Evolutionary conservation across 768 basidiomycete species (phyloP).

Genomic region (Trametes sanguinea): DNA sequence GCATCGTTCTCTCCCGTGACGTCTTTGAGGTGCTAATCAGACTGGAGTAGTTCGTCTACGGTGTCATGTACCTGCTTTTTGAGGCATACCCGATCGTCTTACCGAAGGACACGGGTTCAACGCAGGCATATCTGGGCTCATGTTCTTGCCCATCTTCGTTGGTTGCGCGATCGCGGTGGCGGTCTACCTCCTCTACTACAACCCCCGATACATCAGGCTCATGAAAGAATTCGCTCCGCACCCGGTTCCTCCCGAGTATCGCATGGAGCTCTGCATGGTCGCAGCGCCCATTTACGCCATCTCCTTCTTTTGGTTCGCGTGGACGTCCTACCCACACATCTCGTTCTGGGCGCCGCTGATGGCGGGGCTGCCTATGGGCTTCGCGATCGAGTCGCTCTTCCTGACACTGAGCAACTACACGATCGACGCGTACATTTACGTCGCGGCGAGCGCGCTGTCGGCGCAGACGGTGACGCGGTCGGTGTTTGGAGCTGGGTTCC

Average conservation of each 20-base stretch:
- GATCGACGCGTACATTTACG: constrained; percentile 60
- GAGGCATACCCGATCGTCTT: constrained; percentile 70
- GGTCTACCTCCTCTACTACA: constrained; percentile 47
- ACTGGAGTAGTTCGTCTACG: constrained; percentile 55
- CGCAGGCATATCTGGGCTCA: constrained; percentile 57
- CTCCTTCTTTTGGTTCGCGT: constrained; percentile 73
- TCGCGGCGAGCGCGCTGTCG: constrained; percentile 61
- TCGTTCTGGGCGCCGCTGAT: constrained; percentile 57
- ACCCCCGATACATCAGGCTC: constrained; percentile 51
- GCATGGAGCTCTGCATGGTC: constrained; percentile 51
- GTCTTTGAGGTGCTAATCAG: neutral
- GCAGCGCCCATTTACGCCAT: constrained; percentile 53
- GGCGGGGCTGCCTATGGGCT: constrained; percentile 51
- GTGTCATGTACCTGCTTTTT: constrained; percentile 62
- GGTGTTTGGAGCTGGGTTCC: constrained; percentile 35
- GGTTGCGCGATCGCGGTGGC: constrained; percentile 38
- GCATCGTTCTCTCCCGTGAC: constrained; percentile 14
- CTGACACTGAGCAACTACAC: constrained; percentile 62
- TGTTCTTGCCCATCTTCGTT: constrained; percentile 61
- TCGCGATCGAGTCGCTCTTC: constrained; percentile 56
- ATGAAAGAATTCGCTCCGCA: constrained; percentile 47
- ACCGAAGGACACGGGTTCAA: constrained; percentile 53
- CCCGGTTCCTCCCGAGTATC: constrained; percentile 64
- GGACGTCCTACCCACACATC: constrained; percentile 58
- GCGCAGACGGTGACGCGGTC: constrained; percentile 53